Conservation (phyloP, 2,329 filamentous ascomycete species). For the Graphiopsis chlorocephala region DNA sequence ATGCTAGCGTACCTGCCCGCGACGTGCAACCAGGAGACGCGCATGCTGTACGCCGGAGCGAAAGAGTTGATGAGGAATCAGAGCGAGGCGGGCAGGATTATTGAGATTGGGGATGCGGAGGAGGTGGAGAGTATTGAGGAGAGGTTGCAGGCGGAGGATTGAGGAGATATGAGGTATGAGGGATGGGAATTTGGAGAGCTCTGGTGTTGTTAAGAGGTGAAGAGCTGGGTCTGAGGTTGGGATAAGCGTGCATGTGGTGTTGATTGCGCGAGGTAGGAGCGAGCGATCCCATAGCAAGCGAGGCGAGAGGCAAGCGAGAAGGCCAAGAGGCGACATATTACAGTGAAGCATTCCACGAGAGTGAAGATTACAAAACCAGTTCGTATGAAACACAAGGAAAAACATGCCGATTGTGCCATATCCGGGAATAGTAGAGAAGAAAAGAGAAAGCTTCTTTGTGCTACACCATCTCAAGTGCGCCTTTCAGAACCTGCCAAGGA, state of each 20-base stretch:
- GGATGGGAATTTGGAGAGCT: not conserved
- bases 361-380: not conserved
- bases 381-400: not conserved
- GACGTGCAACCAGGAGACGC: slow-evolving; percentile 80
- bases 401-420: not conserved
- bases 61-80: slow-evolving; percentile 95
- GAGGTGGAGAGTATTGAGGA: slow-evolving; percentile 79
- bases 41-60: slow-evolving; percentile 93
- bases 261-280: not conserved
- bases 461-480: slow-evolving; percentile 3
- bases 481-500: not conserved
- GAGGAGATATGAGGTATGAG: slow-evolving; percentile 2
- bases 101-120: slow-evolving; percentile 78
- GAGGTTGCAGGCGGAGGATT: slow-evolving; percentile 52
- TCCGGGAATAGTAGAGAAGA: too few relatives aligned
- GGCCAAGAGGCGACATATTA: not conserved
- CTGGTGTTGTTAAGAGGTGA: not conserved
- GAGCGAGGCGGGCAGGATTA: slow-evolving; percentile 80
- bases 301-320: not conserved
- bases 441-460: not conserved
- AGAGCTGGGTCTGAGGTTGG: not conserved
- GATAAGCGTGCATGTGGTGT: not conserved
- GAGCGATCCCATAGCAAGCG: not conserved
- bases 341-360: not conserved
- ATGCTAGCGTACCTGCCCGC: slow-evolving; percentile 91